Conservation (phyloP, 2,329 filamentous ascomycete species). For the Elsinoe necatrix region DNA sequence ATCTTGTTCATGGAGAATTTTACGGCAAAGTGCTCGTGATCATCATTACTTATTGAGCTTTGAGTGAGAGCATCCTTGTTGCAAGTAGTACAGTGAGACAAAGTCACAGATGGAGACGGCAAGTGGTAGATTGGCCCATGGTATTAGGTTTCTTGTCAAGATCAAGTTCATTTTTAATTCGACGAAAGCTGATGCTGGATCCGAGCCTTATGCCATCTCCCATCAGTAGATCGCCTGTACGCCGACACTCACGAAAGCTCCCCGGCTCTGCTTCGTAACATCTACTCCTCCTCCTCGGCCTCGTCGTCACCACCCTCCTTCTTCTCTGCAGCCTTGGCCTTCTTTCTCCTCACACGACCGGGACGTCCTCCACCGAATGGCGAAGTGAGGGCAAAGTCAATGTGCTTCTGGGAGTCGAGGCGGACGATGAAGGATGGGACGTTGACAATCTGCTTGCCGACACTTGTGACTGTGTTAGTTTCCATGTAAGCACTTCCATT, state of each 20-base stretch:
- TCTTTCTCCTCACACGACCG: conserved; percentile 98
- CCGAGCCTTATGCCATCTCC: conserved; percentile 4
- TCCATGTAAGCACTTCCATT: background rate
- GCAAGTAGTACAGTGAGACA: background rate
- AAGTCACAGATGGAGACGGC: background rate
- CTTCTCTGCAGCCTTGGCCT: conserved; percentile 91
- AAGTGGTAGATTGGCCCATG: background rate
- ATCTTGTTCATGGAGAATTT: background rate
- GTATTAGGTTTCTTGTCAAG: background rate
- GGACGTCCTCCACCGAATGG: conserved; percentile 95
- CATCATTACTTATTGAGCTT: no score
- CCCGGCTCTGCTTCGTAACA: conserved; percentile 19
- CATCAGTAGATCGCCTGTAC: background rate
- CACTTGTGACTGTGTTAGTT: conserved; percentile 44
- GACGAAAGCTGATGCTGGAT: conserved; percentile 10
- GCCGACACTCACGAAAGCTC: background rate
- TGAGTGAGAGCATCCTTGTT: no score
- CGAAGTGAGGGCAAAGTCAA: conserved; percentile 96
- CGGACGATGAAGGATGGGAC: conserved; percentile 99
- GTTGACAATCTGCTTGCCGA: conserved; percentile 99
- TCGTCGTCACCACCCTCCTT: conserved; percentile 73
- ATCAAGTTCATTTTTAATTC: background rate
- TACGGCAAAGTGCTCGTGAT: background rate
- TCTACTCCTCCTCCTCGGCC: conserved; percentile 55
- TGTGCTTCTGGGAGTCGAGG: conserved; percentile 99